A percentile compares a stretch with the other conserved stretches of the same genome.
These are phyloP conservation scores for Vitis amurensis DNA, from an alignment of 164 flowering plant species.

Conservation along the genomic window DNA sequence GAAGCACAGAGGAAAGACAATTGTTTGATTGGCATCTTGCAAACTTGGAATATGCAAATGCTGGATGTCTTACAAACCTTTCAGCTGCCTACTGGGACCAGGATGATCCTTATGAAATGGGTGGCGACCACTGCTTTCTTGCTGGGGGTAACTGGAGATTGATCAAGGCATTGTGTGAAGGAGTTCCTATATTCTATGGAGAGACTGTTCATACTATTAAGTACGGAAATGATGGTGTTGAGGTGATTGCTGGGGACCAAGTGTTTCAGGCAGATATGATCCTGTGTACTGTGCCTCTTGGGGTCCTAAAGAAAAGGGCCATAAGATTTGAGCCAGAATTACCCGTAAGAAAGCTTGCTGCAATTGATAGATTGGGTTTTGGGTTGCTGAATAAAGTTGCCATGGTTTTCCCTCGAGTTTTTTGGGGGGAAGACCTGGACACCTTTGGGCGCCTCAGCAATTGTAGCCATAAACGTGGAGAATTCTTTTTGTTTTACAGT, in stretches of 20 bases:
- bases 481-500: constrained; percentile 85
- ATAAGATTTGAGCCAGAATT: constrained; percentile 83
- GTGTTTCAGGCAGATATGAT: constrained; percentile 79
- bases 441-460: constrained; percentile 81
- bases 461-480: constrained; percentile 60
- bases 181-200: constrained; percentile 72
- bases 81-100: constrained; percentile 96
- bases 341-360: constrained; percentile 74
- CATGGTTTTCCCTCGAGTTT: constrained; percentile 83
- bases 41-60: constrained; percentile 96
- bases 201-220: constrained; percentile 63
- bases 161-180: constrained; percentile 74
- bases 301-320: constrained; percentile 66
- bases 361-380: constrained; percentile 86
- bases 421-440: constrained; percentile 95
- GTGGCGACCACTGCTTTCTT: constrained; percentile 96
- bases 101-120: constrained; percentile 99
- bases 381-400: constrained; percentile 94
- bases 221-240: constrained; percentile 76
- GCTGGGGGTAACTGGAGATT: constrained; percentile 88
- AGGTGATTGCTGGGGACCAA: constrained; percentile 72
- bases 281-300: constrained; percentile 94
- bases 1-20: constrained; percentile 55
- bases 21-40: constrained; percentile 97
- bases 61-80: constrained; percentile 79